A percentile compares a stretch with the other conserved stretches of the same genome.
Conservation (phyloP, 352 stramenopile species). For the Phytophthora rubi region DNA sequence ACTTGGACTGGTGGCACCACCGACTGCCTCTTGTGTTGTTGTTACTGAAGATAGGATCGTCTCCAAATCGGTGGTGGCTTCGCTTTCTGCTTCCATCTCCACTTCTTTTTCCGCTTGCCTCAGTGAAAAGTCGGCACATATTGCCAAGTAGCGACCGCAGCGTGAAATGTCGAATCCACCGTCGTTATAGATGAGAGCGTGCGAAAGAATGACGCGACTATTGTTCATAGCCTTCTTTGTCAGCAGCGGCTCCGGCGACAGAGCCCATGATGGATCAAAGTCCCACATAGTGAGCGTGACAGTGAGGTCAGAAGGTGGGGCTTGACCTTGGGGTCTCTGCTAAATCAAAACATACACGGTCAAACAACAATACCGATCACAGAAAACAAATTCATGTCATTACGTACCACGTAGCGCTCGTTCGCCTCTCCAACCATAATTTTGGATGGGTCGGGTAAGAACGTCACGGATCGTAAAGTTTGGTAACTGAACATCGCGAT, state of each 20-base stretch:
- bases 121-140: conserved; percentile 95
- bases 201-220: conserved; percentile 84
- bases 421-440: conserved; percentile 96
- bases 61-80: conserved; percentile 76
- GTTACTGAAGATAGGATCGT: conserved; percentile 67
- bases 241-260: conserved; percentile 71
- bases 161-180: conserved; percentile 97
- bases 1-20: conserved; percentile 59
- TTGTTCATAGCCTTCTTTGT: conserved; percentile 89
- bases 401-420: conserved; percentile 82
- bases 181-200: conserved; percentile 98
- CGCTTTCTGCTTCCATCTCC: conserved; percentile 80
- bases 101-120: conserved; percentile 89
- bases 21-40: conserved; percentile 61
- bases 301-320: conserved; percentile 85
- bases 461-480: conserved; percentile 94
- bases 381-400: neutral
- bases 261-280: conserved; percentile 89
- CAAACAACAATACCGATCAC: neutral
- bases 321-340: conserved; percentile 78
- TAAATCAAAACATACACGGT: conserved; percentile 4
- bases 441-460: conserved; percentile 89
- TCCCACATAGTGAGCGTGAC: conserved; percentile 96
- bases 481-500: conserved; percentile 92
- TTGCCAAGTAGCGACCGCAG: conserved; percentile 94